Conservation (phyloP, 768 basidiomycete species). For the Multifurca ochricompacta region DNA sequence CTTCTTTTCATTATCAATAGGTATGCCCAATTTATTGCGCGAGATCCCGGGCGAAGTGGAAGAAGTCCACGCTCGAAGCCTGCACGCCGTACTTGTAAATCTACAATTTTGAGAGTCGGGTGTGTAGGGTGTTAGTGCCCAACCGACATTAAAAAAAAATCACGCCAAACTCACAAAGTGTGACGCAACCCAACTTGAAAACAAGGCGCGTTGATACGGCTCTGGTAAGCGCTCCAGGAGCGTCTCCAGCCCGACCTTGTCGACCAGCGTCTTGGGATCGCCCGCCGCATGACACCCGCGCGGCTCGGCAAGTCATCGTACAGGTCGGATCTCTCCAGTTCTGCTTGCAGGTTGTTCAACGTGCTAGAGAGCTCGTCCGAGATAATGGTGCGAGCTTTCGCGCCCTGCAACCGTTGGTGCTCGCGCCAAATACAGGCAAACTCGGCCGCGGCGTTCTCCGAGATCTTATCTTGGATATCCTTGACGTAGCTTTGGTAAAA, state of each 20-base stretch:
- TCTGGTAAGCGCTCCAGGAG: slow-evolving; percentile 74
- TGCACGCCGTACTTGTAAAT: slow-evolving; percentile 91
- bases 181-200: slow-evolving; percentile 85
- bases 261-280: slow-evolving; percentile 82
- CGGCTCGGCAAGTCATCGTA: slow-evolving; percentile 76
- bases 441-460: slow-evolving; percentile 85
- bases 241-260: slow-evolving; percentile 73
- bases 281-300: slow-evolving; percentile 66
- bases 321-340: slow-evolving; percentile 83
- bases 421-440: slow-evolving; percentile 92
- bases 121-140: too few relatives aligned
- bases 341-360: slow-evolving; percentile 86
- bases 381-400: slow-evolving; percentile 80
- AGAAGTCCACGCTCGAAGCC: slow-evolving; percentile 89
- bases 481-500: slow-evolving; percentile 92
- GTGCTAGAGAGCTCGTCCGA: slow-evolving; percentile 92
- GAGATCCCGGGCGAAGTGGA: slow-evolving; percentile 84
- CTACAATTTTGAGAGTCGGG: too few relatives aligned
- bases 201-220: slow-evolving; percentile 77
- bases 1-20: not conserved
- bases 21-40: slow-evolving; percentile 26
- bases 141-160: too few relatives aligned
- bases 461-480: slow-evolving; percentile 86
- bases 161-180: slow-evolving; percentile 56
- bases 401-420: slow-evolving; percentile 69